Conservation (phyloP, 2,329 filamentous ascomycete genomes). For the Botrytis galanthina region DNA sequence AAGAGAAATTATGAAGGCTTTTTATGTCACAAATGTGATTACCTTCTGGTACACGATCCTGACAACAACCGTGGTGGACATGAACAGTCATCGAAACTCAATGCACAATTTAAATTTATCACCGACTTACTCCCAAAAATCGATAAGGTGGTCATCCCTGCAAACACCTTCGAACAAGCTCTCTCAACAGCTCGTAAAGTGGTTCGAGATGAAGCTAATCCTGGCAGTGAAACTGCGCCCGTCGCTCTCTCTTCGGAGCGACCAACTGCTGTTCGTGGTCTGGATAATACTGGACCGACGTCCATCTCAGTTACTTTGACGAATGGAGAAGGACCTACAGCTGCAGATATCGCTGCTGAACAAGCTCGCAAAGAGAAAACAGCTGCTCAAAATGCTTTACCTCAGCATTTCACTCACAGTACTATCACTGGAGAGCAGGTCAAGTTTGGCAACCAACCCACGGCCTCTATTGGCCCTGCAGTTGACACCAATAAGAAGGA, state of each 20-base stretch:
- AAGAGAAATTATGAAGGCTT: conserved; percentile 67
- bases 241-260: conserved; percentile 53
- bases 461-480: conserved; percentile 40
- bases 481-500: conserved; percentile 50
- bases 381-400: conserved; percentile 66
- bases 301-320: conserved; percentile 70
- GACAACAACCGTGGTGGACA: conserved; percentile 68
- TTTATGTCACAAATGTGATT: conserved; percentile 75
- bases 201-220: conserved; percentile 63
- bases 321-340: conserved; percentile 61
- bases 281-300: conserved; percentile 64
- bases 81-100: conserved; percentile 70
- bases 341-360: conserved; percentile 65
- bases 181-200: conserved; percentile 62
- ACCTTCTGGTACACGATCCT: conserved; percentile 61
- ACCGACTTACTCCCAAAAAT: conserved; percentile 74
- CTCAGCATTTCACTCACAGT: conserved; percentile 69
- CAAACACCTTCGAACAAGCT: conserved; percentile 70
- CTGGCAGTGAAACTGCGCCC: conserved; percentile 58
- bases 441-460: conserved; percentile 41
- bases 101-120: conserved; percentile 76
- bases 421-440: conserved; percentile 66
- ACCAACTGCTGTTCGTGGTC: conserved; percentile 67
- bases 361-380: conserved; percentile 63
- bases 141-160: conserved; percentile 70